phyloP scores from a whole-genome alignment of 345 rosid genomes.

The Citrus maxima region DNA sequence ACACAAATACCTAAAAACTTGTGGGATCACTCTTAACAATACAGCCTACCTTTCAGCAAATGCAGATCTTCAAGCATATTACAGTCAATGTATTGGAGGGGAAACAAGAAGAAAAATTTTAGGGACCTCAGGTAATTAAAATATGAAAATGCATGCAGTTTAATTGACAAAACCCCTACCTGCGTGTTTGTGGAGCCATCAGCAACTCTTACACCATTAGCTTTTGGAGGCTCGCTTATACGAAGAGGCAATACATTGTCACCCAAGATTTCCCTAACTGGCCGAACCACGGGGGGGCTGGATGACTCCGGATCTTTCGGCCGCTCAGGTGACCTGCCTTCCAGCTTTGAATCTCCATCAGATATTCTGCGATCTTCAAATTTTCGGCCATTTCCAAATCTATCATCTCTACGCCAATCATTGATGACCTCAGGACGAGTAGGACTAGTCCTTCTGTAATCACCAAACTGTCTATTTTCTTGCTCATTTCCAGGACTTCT shows the following conservation, averaged over 20 bases:
- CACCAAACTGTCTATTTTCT: slow-evolving; percentile 52
- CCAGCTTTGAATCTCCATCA: slow-evolving; percentile 55
- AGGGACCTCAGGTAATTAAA: neutral
- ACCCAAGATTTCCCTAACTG: slow-evolving; percentile 90
- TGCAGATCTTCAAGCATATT: neutral
- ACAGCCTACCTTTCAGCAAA: neutral
- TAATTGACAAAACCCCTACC: slow-evolving; percentile 39
- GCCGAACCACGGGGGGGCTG: slow-evolving; percentile 79
- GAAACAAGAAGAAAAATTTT: neutral
- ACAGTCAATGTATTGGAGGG: neutral
- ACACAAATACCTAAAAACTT: neutral
- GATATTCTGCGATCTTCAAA: slow-evolving; percentile 48
- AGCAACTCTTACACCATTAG: slow-evolving; percentile 45
- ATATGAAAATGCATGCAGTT: neutral
- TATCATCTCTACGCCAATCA: slow-evolving; percentile 95
- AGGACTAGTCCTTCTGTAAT: slow-evolving; percentile 63
- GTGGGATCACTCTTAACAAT: neutral
- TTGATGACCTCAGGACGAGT: slow-evolving; percentile 68
- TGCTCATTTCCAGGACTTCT: slow-evolving; percentile 72
- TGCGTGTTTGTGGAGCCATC: slow-evolving; percentile 50
- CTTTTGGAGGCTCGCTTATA: slow-evolving; percentile 85
- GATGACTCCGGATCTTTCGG: slow-evolving; percentile 55
- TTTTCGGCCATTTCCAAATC: slow-evolving; percentile 72
- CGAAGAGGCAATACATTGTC: slow-evolving; percentile 79
- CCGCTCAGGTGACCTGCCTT: slow-evolving; percentile 74